Percentiles rank a stretch among this genome's conserved stretches.
Evolutionary conservation across 2,329 filamentous ascomycete species (phyloP).

Genomic region (Phialocephala subalpina): DNA sequence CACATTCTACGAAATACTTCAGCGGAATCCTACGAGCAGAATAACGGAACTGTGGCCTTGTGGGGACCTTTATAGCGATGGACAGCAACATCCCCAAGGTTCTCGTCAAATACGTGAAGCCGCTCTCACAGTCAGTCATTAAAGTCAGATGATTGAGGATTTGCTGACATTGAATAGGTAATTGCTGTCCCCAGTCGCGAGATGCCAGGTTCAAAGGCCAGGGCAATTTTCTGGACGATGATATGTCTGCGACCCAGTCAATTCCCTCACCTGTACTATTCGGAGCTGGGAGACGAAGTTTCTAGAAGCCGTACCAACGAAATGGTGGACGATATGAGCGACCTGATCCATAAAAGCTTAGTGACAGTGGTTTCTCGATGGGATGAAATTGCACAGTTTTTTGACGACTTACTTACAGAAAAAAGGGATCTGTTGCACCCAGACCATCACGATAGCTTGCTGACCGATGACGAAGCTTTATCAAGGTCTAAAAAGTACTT

Average conservation of each 20-base stretch:
- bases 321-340: constrained; percentile 22
- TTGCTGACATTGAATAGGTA: constrained; percentile 5
- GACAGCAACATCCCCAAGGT: neutral
- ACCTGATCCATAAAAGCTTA: constrained; percentile 12
- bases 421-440: constrained; percentile 32
- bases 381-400: neutral
- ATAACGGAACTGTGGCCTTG: constrained; percentile 22
- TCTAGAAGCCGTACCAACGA: constrained; percentile 6
- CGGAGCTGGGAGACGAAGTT: constrained; percentile 16
- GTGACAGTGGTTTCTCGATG: constrained; percentile 8
- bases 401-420: neutral
- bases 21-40: neutral
- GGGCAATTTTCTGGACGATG: constrained; percentile 19
- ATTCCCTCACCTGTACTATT: constrained; percentile 22
- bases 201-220: constrained; percentile 13
- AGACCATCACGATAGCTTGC: constrained; percentile 36
- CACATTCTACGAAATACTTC: constrained; percentile 21
- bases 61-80: constrained; percentile 22
- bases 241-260: constrained; percentile 18
- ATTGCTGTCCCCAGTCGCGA: constrained; percentile 15
- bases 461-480: constrained; percentile 41
- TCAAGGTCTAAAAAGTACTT: constrained; percentile 40
- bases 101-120: constrained; percentile 19
- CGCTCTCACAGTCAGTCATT: constrained; percentile 18
- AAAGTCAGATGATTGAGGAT: neutral